Base-by-base conservation (phyloP, 768 basidiomycete genomes). In the Leucocoprinus sp. region DNA sequence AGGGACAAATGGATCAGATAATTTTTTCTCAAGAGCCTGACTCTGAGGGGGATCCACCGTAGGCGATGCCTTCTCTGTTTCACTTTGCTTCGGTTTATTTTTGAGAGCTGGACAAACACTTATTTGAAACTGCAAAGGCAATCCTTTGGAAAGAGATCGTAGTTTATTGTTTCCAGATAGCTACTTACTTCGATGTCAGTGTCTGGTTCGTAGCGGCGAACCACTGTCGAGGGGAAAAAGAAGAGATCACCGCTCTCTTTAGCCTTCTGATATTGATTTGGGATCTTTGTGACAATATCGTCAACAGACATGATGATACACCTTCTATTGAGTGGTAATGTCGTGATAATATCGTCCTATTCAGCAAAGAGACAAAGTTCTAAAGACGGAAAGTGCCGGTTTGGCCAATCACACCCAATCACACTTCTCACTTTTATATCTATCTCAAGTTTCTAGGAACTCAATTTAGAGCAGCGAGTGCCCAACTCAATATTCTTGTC, bases 61-160 rank as follows among this genome's bases (percentile, higher is more conserved):
- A 12, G 12, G 27, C 12, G 27, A 28, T 12, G 12, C 6, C 27
- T 28, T 28, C 27, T 5, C 27, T 28, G 27, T 28, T 28, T 56
- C 50, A 62, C 34, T 69, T 70, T 26, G 69, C 69, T 22, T 70
- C 70, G 80, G 76, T 61, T 96, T 97, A 55, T 88, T 74, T 55
- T 84, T 81, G 33, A 97, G 66, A 0, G 91, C 86, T 9, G 90
- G 86, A 54, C 92, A 96, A 31, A 88, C 63, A 50, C 85, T 74
- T 47, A 97, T 76, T 64, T 95, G 77, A 60, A 88, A 96, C 93
- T 96, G 56, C 8, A 35, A 37, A 17, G 29, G 6, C 21, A n/a
- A n/a, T n/a, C n/a, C n/a, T n/a, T 26, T 15, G 2, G 15, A 15
- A n/a, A 4, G 22, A 17, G 31, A 18, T 18, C 9, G 4, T 6